These are phyloP conservation scores for Sporothrix brasiliensis DNA, from an alignment of 2,329 filamentous ascomycete species.

Conservation along the genomic window DNA sequence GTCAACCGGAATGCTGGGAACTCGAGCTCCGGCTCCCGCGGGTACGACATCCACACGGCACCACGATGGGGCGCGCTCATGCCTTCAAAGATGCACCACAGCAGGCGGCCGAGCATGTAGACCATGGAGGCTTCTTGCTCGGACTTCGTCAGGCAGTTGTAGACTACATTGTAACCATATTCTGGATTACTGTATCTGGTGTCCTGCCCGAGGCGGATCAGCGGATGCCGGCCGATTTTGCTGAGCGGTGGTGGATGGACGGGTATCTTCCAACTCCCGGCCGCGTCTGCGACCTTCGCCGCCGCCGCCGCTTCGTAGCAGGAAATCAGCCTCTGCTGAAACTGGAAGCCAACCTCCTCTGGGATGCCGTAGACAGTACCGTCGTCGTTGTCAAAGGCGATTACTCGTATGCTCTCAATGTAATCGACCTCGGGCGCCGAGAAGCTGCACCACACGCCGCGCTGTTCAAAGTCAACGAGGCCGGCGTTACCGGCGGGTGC, in stretches of 20 bases:
- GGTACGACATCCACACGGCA: conserved; percentile 63
- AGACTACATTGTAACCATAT: conserved; percentile 59
- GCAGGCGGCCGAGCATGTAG: conserved; percentile 63
- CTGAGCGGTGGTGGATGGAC: background rate
- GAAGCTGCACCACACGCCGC: conserved; percentile 65
- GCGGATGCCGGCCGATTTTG: background rate
- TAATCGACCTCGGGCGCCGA: conserved; percentile 63
- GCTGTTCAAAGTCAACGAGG: conserved; percentile 66
- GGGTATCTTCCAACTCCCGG: background rate
- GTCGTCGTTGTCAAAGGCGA: conserved; percentile 53
- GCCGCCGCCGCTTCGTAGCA: conserved; percentile 43
- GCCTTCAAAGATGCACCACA: conserved; percentile 67
- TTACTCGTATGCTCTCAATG: conserved; percentile 59
- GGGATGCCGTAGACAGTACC: conserved; percentile 44
- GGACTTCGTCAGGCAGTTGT: conserved; percentile 54
- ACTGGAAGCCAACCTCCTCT: conserved; percentile 46
- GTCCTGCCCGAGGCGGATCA: conserved; percentile 33
- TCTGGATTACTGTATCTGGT: conserved; percentile 52
- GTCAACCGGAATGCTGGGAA: conserved; percentile 54
- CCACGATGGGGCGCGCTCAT: conserved; percentile 60
- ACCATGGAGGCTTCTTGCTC: conserved; percentile 63
- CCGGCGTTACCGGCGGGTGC: conserved; percentile 47
- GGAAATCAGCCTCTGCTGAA: conserved; percentile 49
- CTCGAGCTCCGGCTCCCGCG: conserved; percentile 57
- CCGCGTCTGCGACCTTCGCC: background rate